phyloP scores from a whole-genome alignment of 2,329 filamentous ascomycete species.

The Mycosphaerella sp. region DNA sequence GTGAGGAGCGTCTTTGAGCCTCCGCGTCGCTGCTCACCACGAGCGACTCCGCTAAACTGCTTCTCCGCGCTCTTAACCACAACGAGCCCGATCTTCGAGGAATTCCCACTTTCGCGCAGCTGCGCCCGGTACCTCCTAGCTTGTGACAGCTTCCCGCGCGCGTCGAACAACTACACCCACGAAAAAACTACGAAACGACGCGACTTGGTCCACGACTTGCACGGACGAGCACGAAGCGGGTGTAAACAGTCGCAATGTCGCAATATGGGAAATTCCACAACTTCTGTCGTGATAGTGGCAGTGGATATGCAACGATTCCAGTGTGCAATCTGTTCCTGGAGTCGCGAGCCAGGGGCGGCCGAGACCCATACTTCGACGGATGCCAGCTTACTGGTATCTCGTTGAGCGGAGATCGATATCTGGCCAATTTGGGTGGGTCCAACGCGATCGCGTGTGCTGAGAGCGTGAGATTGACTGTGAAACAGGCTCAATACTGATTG shows the following conservation, averaged over 20 bases:
- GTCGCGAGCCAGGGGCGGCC: conserved; percentile 53
- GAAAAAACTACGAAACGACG: background rate
- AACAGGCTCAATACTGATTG: conserved; percentile 78
- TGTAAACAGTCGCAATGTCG: conserved; percentile 17
- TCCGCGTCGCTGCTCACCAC: background rate
- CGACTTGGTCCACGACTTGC: background rate
- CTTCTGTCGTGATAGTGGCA: conserved; percentile 47
- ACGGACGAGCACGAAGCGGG: background rate
- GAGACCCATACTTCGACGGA: conserved; percentile 45
- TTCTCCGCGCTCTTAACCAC: background rate
- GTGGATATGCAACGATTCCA: conserved; percentile 31
- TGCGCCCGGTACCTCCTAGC: background rate
- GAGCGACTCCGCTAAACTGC: background rate
- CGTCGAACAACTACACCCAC: background rate
- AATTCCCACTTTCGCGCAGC: background rate
- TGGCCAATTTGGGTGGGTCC: conserved; percentile 74
- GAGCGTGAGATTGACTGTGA: conserved; percentile 27
- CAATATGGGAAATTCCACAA: conserved; percentile 36
- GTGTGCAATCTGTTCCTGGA: conserved; percentile 59
- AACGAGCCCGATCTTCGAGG: background rate
- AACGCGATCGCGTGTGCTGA: background rate
- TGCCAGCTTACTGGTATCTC: conserved; percentile 72
- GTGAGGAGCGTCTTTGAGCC: background rate
- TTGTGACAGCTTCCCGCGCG: background rate
- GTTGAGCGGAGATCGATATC: conserved; percentile 55